Evolutionary conservation across 1,284 basidiomycete genomes (phyloP), one percentile per base, ranked within the genome.

Genomic region (Ganoderma boninense): DNA sequence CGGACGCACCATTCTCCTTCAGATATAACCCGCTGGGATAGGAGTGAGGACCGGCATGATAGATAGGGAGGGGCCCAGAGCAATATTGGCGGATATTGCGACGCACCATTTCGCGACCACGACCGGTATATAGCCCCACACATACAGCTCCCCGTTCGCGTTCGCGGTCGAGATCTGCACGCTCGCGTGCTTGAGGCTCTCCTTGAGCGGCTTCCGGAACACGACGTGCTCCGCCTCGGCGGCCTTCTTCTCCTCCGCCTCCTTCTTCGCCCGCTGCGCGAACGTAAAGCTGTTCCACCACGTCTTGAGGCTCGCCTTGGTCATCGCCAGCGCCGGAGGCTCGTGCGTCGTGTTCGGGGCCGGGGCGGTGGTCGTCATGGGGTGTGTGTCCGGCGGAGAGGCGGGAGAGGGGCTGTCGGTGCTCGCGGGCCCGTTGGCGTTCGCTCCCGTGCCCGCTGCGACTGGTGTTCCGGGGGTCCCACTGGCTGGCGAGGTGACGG

Each of bases 91-190:
- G 49, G n/a, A n/a, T 29, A 57, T 57, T 35, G 16, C 2, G 56
- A 88, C 92, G 78, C 79, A 96, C 91, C 97, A 98, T 82, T 98
- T 98, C 68, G 97, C 98, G 46, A 99, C 97, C 68, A 99, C 95
- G 66, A 98, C 95, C 11, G 98, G 97, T 57, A 99, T 95, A 79
- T 95, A 96, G 2, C 97, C 95, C 93, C 94, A 96, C 6, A 96
- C 93, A 78, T 95, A 96, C 29, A 96, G 85, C 72, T 92, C 89
- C 11, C 94, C 95, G 73, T 92, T 91, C 18, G 91, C 86, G 69
- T 93, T 94, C 16, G 94, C 92, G n/a, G 97, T 97, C 23, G 94
- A 96, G 80, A 99, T 98, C 78, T 97, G 96, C 1, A 98, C 97
- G 76, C 90, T 94, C 26, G 97, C 97, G 80, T 94, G 94, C 77